Percentiles rank a stretch among this genome's conserved stretches.
These are phyloP conservation scores for Nakazawaea wyomingensis DNA, from an alignment of 805 yeast species.

Conservation along the genomic window DNA sequence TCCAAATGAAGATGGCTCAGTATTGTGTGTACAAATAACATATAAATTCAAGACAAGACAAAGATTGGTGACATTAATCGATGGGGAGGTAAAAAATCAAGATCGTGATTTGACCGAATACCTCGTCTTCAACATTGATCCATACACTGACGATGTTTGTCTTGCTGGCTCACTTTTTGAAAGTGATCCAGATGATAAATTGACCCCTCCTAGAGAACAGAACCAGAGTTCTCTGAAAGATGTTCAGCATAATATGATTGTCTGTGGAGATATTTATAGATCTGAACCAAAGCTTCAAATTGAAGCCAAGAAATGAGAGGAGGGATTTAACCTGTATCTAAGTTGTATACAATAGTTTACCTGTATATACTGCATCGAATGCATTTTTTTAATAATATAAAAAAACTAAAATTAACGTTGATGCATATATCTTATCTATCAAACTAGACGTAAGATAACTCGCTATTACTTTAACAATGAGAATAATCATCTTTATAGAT, in stretches of 20 bases:
- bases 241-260: constrained; percentile 23
- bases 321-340: background rate
- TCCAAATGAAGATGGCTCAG: constrained; percentile 34
- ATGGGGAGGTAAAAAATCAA: constrained; percentile 31
- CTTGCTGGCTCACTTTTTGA: constrained; percentile 69
- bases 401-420: no score
- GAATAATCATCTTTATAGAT: no score
- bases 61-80: constrained; percentile 43
- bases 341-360: no score
- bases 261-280: constrained; percentile 32
- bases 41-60: constrained; percentile 63
- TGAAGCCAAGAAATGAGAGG: background rate
- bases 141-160: constrained; percentile 49
- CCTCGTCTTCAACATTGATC: constrained; percentile 56
- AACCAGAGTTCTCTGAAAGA: constrained; percentile 22
- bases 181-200: constrained; percentile 35
- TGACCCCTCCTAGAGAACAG: constrained; percentile 24
- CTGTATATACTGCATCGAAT: background rate
- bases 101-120: constrained; percentile 57
- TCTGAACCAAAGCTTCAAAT: constrained; percentile 22
- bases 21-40: constrained; percentile 41
- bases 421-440: no score
- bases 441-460: no score
- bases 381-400: no score
- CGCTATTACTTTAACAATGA: no score